Base-by-base conservation (phyloP, 192 early-diverging fungal genomes). In the Thoreauomyces humboldtii region DNA sequence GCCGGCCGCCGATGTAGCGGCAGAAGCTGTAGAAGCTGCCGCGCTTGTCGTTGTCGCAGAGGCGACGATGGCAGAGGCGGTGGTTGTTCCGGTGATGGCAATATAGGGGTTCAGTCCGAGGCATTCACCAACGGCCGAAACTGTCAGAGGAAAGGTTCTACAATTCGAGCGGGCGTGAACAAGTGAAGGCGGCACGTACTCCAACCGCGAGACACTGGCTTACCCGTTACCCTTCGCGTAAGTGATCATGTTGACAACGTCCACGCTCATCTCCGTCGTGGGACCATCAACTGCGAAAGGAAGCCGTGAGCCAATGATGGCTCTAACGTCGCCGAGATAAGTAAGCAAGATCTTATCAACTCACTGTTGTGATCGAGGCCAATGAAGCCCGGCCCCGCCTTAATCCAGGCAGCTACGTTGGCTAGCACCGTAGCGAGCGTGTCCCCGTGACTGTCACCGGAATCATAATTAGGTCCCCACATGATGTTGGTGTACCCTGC, bases 401-500 rank as follows among this genome's bases (percentile, higher is more conserved):
- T 44, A n/a, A 56, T 28, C 53, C 63, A 53, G 33, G 12, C 22
- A 25, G 54, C n/a, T 24, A 34, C 63, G 7, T 14, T 12, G 7
- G 28, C 36, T 3, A 65, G 14, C 4, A 57, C 37, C 12, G 21
- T 1, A 12, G 4, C 33, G 32, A 24, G 1, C 6, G 61, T 38
- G 6, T 4, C 6, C n/a, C 55, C 55, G 21, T 37, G 55, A 14
- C n/a, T 35, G 19, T 57, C 55, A 12, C 55, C 55, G 15, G 34
- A 22, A 19, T 57, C 55, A 6, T 37, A 21, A 4, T 15, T 3
- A 33, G 5, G 11, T 4, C n/a, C 34, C 59, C 59, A 61, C 11
- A 61, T 0, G 29, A 61, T 46, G 22, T 45, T 61, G 2, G 2
- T 45, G 67, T 69, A 69, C n/a, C n/a, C n/a, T n/a, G n/a, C n/a